Conservation (phyloP, 345 rosid genomes). For the Salix caprea region DNA sequence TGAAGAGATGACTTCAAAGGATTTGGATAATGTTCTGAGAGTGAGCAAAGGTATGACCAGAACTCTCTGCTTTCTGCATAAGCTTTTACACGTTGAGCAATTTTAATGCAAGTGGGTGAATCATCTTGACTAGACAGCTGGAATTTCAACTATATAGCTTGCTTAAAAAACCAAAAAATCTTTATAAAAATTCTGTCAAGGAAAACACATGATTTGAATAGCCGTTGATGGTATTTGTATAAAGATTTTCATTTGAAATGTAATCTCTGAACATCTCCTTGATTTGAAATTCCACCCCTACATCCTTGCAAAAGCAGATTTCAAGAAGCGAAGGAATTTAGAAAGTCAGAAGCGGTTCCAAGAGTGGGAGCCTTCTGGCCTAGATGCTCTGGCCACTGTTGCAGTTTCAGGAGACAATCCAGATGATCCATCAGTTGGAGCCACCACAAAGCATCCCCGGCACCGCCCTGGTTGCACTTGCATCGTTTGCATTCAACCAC, state of each 20-base stretch:
- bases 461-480: conserved; percentile 92
- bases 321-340: conserved; percentile 46
- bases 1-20: conserved; percentile 56
- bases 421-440: conserved; percentile 57
- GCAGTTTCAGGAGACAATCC: conserved; percentile 63
- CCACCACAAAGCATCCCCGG: conserved; percentile 93
- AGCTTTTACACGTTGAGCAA: neutral
- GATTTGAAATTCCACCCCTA: neutral
- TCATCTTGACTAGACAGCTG: neutral
- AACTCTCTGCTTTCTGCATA: neutral
- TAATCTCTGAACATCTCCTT: neutral
- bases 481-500: conserved; percentile 98
- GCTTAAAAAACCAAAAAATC: too few relatives aligned
- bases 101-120: neutral
- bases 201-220: neutral
- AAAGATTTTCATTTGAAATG: neutral
- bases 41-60: conserved; percentile 48
- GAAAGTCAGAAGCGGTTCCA: conserved; percentile 35
- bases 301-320: conserved; percentile 38
- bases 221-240: neutral
- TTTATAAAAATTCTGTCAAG: neutral
- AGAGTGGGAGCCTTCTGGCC: conserved; percentile 52
- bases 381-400: conserved; percentile 84
- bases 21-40: conserved; percentile 54
- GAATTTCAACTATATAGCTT: neutral